phyloP scores from a whole-genome alignment of 2,329 filamentous ascomycete species.

The Emmonsiellopsis sp. region DNA sequence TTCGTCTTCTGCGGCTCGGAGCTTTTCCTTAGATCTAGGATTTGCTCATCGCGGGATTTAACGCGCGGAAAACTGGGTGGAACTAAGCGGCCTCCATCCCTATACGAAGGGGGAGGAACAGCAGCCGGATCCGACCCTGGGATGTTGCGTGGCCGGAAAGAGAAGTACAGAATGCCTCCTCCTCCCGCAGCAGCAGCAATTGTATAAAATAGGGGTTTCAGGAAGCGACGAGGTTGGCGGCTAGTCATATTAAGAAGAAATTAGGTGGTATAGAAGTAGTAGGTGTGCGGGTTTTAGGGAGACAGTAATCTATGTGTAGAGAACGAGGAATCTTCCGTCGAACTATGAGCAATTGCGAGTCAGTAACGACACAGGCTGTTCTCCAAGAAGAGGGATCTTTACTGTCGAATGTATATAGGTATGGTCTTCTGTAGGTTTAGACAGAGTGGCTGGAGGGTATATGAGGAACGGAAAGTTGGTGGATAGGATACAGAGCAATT shows the following conservation, averaged over 20 bases:
- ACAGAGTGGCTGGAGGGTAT: no score
- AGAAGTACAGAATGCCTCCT: constrained; percentile 50
- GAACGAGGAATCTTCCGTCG: no score
- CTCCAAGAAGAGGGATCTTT: no score
- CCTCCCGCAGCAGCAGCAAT: constrained; percentile 46
- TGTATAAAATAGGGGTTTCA: constrained; percentile 52
- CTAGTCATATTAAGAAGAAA: constrained; percentile 25
- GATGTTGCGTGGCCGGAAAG: constrained; percentile 56
- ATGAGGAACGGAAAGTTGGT: no score
- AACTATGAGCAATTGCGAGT: no score
- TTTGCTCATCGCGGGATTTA: constrained; percentile 43
- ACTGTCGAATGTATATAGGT: no score
- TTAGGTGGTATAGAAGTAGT: neutral
- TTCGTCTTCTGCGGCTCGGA: neutral
- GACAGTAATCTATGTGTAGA: no score
- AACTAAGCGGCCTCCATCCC: constrained; percentile 49
- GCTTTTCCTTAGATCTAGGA: constrained; percentile 36
- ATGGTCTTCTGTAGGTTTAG: no score
- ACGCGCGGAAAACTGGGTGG: constrained; percentile 44
- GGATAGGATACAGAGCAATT: no score
- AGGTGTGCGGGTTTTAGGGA: no score
- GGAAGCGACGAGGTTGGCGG: constrained; percentile 38
- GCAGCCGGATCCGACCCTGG: constrained; percentile 53
- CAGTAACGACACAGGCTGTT: no score
- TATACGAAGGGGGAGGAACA: constrained; percentile 55